Evolutionary conservation across 352 stramenopile species (phyloP).

Genomic region (Albugo laibachii): DNA sequence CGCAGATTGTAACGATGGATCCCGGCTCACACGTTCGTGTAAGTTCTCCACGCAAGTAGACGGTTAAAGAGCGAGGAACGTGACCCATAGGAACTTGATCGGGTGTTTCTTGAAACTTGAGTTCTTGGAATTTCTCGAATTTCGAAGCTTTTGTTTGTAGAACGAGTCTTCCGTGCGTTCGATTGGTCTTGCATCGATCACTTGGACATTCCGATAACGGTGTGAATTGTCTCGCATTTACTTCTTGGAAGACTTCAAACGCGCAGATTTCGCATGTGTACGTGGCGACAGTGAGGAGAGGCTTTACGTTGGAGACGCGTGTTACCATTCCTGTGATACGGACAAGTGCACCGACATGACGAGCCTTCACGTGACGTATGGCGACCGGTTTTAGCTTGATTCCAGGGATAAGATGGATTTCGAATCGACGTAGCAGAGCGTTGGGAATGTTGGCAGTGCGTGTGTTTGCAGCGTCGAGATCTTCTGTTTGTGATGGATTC

Average conservation of each 20-base stretch:
- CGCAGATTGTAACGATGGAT: slow-evolving; percentile 92
- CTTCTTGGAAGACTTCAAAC: slow-evolving; percentile 95
- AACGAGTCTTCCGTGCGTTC: slow-evolving; percentile 60
- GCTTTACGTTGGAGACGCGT: slow-evolving; percentile 96
- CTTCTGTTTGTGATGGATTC: slow-evolving; percentile 13
- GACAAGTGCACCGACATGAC: slow-evolving; percentile 90
- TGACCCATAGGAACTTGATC: slow-evolving; percentile 96
- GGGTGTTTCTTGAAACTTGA: slow-evolving; percentile 90
- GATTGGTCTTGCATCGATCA: slow-evolving; percentile 72
- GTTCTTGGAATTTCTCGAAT: slow-evolving; percentile 98
- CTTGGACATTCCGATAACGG: slow-evolving; percentile 83
- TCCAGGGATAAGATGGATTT: slow-evolving; percentile 58
- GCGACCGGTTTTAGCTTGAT: slow-evolving; percentile 78
- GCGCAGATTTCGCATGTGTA: slow-evolving; percentile 95
- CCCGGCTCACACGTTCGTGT: slow-evolving; percentile 87
- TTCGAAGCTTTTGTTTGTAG: slow-evolving; percentile 95
- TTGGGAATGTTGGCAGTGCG: slow-evolving; percentile 65
- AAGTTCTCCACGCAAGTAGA: slow-evolving; percentile 84
- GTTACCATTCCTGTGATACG: slow-evolving; percentile 96
- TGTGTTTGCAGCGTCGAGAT: slow-evolving; percentile 10
- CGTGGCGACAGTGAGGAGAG: slow-evolving; percentile 88
- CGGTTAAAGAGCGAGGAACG: slow-evolving; percentile 86
- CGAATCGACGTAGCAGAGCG: slow-evolving; percentile 81
- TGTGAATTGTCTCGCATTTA: slow-evolving; percentile 87
- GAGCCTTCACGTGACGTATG: slow-evolving; percentile 87